Evolutionary conservation across 2,329 filamentous ascomycete genomes (phyloP).

Genomic region (Colletotrichum spaethianum): DNA sequence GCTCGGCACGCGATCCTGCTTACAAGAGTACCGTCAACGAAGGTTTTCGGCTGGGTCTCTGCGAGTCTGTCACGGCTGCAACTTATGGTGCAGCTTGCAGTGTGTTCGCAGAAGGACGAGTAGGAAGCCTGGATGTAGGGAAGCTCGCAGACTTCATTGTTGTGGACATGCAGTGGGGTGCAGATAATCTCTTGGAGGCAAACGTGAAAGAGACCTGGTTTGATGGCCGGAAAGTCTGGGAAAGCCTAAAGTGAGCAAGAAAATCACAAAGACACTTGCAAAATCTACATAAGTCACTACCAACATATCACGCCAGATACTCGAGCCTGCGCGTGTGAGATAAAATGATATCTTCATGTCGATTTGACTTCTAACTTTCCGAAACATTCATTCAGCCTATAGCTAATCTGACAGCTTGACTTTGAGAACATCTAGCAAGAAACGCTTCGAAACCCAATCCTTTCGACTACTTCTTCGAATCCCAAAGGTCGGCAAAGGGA

Average conservation of each 20-base stretch:
- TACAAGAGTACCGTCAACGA: slow-evolving; percentile 62
- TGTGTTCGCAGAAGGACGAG: slow-evolving; percentile 68
- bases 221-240: slow-evolving; percentile 58
- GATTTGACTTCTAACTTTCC: too few relatives aligned
- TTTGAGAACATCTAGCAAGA: background rate
- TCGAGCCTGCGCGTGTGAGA: too few relatives aligned
- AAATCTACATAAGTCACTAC: background rate
- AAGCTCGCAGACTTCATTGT: slow-evolving; percentile 71
- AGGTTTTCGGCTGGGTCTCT: slow-evolving; percentile 66
- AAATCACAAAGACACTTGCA: too few relatives aligned
- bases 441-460: too few relatives aligned
- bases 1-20: slow-evolving; percentile 65
- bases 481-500: slow-evolving; percentile 62
- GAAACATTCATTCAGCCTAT: background rate
- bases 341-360: too few relatives aligned
- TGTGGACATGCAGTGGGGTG: slow-evolving; percentile 65
- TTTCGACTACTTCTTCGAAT: background rate
- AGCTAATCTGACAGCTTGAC: background rate
- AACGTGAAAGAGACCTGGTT: slow-evolving; percentile 68
- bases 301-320: background rate
- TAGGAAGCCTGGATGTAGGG: slow-evolving; percentile 67
- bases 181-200: slow-evolving; percentile 61
- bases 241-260: background rate
- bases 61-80: slow-evolving; percentile 67
- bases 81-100: slow-evolving; percentile 71